Evolutionary conservation across 2,329 filamentous ascomycete species (phyloP), one percentile per base, ranked within the genome.

Genomic region (Sordariomycetes sp.): DNA sequence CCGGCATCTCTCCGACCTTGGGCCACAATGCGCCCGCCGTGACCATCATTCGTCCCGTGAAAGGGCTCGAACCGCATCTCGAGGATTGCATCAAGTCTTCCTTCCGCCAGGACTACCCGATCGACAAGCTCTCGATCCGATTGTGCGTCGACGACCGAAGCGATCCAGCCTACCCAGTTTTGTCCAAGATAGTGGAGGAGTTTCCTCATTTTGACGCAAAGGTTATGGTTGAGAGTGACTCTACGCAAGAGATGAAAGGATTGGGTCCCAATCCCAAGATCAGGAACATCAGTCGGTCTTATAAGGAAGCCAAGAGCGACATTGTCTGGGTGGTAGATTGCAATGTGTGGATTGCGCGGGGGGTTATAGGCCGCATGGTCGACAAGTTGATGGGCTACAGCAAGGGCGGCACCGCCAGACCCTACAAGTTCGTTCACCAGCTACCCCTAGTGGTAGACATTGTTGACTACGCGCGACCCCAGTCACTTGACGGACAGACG

Each of bases 231-330:
- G 90, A 95, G 61, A 75, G 83, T 32, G 82, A 94, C 39, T 59
- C 32, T 59, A 70, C 41, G 8, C n/a, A 33, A 4, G 21, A 38
- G 7, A 28, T 33, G 17, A 21, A 32, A 8, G 70, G 75, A 37
- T 69, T 96, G 37, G 93, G 93, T 0, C 92, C 92, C 2, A 98
- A 98, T 50, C 92, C 92, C n/a, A 98, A 98, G 65, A 93, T 98
- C 46, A 72, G 92, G 33, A 98, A 98, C 55, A 86, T 96, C 68
- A 95, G 88, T 54, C 75, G 86, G 28, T 88, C 86, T 3, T 98
- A 95, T 53, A 68, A 87, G 19, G 88, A 96, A 51, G 86, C 87
- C 2, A 80, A 81, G 42, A 82, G 84, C 2, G 87, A 95, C 51
- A 71, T 96, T 18, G 70, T 98, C 16, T 98, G 92, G 92, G 80